Evolutionary conservation across 2,329 filamentous ascomycete species (phyloP), one percentile per base, ranked within the genome.

Genomic region (Stagonosporopsis chrysanthemi): DNA sequence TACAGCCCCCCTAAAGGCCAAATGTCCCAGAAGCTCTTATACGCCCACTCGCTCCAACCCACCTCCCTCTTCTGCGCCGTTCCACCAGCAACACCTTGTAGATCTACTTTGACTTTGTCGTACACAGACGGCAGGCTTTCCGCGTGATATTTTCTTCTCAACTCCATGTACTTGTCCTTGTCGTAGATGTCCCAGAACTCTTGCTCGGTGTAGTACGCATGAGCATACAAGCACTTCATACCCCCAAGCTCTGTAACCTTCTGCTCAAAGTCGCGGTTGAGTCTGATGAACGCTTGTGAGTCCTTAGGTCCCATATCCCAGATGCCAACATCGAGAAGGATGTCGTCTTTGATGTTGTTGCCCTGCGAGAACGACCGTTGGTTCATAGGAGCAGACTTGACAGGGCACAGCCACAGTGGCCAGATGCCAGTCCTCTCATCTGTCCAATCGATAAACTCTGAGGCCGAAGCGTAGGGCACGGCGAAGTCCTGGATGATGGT

Each of bases 211-310:
- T 95, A 96, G 79, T 92, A 96, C 0, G 90, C 89, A 71, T 94
- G 90, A 4, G 92, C 91, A 76, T 96, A 96, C 19, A 96, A 80
- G 87, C 91, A 96, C 80, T 96, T 96, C 81, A 90, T 86, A 8
- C 92, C 92, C 29, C 88, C 86, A 1, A 96, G 83, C 65, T 86
- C 82, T 43, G 81, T 80, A 1, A 94, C 83, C 70, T 90, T 89
- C 26, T 80, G 78, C 78, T 96, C 92, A 29, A 96, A 83, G 35
- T 82, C 83, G 23, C 89, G 83, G 77, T 96, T 96, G 65, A 86
- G 84, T 42, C 76, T 72, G 11, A 93, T 82, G 68, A 94, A 93
- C 3, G 81, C 80, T 0, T 78, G 77, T 23, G 74, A 61, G 51
- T 84, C 74, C 11, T 79, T 71, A 2, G 88, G 86, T 2, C 89